phyloP scores from a whole-genome alignment of 164 flowering plant species.

The Hamamelis virginiana region DNA sequence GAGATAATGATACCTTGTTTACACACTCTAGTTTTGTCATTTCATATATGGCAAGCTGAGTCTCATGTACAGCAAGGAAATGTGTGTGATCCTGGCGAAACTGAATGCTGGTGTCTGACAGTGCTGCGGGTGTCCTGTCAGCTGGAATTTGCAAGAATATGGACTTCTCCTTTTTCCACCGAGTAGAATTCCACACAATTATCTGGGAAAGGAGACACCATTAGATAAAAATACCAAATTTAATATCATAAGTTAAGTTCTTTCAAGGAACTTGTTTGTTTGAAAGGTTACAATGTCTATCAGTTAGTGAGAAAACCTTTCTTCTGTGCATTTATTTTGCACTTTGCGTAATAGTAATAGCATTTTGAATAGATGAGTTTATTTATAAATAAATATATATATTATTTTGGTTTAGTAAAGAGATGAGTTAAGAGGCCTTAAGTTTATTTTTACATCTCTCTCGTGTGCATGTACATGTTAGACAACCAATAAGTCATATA shows the following conservation, averaged over 20 bases:
- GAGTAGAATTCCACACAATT: slow-evolving; percentile 80
- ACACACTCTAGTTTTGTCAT: slow-evolving; percentile 76
- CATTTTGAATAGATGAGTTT: no score
- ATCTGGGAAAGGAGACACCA: slow-evolving; percentile 40
- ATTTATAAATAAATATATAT: no score
- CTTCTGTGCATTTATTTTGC: no score
- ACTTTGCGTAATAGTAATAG: no score
- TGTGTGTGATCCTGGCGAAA: slow-evolving; percentile 92
- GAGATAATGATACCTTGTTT: slow-evolving; percentile 61
- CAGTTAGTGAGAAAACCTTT: no score
- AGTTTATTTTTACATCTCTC: no score
- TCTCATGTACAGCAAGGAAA: slow-evolving; percentile 85
- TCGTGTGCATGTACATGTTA: no score
- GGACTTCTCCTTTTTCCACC: slow-evolving; percentile 82
- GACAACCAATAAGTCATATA: no score
- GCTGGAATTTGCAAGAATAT: slow-evolving; percentile 64
- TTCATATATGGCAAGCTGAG: slow-evolving; percentile 92
- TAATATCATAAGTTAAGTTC: neutral
- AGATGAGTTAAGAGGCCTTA: no score
- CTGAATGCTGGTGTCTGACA: slow-evolving; percentile 81
- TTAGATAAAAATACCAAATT: neutral
- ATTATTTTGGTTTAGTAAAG: no score
- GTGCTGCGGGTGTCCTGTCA: slow-evolving; percentile 59
- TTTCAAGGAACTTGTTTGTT: no score
- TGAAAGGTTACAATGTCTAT: no score